Evolutionary conservation across 1,284 basidiomycete species (phyloP).

Genomic region (Cryptococcus deneoformans): DNA sequence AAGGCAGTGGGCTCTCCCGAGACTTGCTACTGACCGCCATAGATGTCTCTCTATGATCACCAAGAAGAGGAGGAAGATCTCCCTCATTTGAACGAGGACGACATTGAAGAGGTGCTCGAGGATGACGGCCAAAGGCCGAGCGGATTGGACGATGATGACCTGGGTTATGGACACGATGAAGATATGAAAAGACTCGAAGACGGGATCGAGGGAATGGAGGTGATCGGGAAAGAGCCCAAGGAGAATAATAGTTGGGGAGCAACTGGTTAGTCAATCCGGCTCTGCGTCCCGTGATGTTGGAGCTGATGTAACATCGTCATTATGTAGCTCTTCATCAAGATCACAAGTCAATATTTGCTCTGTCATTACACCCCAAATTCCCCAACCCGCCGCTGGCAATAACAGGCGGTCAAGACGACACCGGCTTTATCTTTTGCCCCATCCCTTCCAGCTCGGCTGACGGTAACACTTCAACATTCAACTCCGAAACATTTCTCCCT

Average conservation of each 20-base stretch:
- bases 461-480: slow-evolving; percentile 15
- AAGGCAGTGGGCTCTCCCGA: neutral
- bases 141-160: neutral
- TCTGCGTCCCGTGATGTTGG: neutral
- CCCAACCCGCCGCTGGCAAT: slow-evolving; percentile 79
- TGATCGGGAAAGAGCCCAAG: slow-evolving; percentile 2
- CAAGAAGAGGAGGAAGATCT: slow-evolving; percentile 4
- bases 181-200: slow-evolving; percentile 18
- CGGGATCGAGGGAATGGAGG: slow-evolving; percentile 4
- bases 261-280: slow-evolving; percentile 12
- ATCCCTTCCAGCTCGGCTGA: slow-evolving; percentile 9
- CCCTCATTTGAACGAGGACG: neutral
- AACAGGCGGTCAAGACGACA: slow-evolving; percentile 92
- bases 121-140: slow-evolving; percentile 25
- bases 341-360: slow-evolving; percentile 70
- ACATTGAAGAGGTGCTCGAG: neutral
- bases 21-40: neutral
- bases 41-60: neutral
- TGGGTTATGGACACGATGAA: neutral
- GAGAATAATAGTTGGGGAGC: slow-evolving; percentile 33
- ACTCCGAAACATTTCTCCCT: slow-evolving; percentile 63
- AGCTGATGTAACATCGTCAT: neutral
- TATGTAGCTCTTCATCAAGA: slow-evolving; percentile 33
- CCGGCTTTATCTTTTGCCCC: slow-evolving; percentile 74
- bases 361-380: slow-evolving; percentile 66